These are phyloP conservation scores for Gentiana dahurica DNA, from an alignment of 257 asterid species.

Conservation along the genomic window DNA sequence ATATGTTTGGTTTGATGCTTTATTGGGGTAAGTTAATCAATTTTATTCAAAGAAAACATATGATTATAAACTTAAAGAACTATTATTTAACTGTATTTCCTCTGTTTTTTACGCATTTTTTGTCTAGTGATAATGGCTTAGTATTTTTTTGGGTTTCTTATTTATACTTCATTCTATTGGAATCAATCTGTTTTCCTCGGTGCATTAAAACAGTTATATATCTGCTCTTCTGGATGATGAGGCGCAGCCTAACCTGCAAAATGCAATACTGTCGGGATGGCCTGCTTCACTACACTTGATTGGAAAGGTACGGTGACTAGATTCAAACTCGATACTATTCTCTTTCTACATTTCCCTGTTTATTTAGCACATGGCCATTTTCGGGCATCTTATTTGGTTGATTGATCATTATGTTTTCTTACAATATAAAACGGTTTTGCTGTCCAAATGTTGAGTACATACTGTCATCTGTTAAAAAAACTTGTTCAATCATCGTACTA, in stretches of 20 bases:
- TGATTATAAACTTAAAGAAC: neutral
- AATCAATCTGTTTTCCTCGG: constrained; percentile 4
- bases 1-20: constrained; percentile 99
- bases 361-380: neutral
- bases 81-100: too few relatives aligned
- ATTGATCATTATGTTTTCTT: neutral
- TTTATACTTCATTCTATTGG: constrained; percentile 6
- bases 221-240: constrained; percentile 78
- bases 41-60: constrained; percentile 10
- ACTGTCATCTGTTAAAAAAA: too few relatives aligned
- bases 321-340: neutral
- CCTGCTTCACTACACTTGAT: constrained; percentile 93
- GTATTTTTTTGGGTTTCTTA: neutral
- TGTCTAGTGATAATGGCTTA: neutral
- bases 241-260: constrained; percentile 50
- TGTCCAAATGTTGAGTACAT: neutral
- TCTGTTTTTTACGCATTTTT: too few relatives aligned
- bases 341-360: neutral
- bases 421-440: neutral
- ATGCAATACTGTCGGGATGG: constrained; percentile 75
- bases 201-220: constrained; percentile 49
- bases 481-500: too few relatives aligned
- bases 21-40: constrained; percentile 66
- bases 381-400: neutral
- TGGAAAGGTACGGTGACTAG: constrained; percentile 59